Conservation (phyloP, 225 moss, liverwort and hornwort species). For the Neckera pumila region DNA sequence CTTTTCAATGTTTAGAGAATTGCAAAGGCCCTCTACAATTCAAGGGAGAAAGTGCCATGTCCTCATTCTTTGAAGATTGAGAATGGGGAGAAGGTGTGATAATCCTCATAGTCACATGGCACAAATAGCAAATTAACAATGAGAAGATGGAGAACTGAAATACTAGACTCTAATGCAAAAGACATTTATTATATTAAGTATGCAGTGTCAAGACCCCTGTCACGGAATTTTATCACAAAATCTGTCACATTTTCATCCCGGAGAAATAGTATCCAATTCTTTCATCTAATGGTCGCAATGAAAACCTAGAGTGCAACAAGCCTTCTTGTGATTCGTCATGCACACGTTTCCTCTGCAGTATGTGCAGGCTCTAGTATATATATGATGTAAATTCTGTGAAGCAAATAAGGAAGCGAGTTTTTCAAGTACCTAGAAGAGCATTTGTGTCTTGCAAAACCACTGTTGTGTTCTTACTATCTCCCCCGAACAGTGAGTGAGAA, state of each 20-base stretch:
- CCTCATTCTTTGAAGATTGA: too few species aligned
- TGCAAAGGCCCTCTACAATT: too few species aligned
- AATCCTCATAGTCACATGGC: background rate
- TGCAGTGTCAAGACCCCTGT: too few species aligned
- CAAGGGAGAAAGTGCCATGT: too few species aligned
- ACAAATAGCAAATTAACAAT: background rate
- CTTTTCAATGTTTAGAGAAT: too few species aligned
- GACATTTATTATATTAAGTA: too few species aligned
- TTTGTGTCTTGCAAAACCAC: background rate
- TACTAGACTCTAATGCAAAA: too few species aligned
- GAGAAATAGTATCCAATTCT: background rate
- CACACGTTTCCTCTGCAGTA: background rate
- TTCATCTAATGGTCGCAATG: background rate
- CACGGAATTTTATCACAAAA: background rate
- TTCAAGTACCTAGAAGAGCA: background rate
- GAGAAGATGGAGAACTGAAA: background rate
- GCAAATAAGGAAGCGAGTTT: background rate
- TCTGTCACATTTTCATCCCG: accelerated
- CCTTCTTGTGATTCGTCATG: background rate
- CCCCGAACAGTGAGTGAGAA: background rate
- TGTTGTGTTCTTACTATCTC: background rate
- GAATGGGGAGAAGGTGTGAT: too few species aligned
- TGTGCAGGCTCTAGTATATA: background rate
- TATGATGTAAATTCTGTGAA: background rate
- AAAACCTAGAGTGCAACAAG: background rate